Evolutionary conservation across 345 rosid genomes (phyloP).

Genomic region (Capsella bursapastoris): DNA sequence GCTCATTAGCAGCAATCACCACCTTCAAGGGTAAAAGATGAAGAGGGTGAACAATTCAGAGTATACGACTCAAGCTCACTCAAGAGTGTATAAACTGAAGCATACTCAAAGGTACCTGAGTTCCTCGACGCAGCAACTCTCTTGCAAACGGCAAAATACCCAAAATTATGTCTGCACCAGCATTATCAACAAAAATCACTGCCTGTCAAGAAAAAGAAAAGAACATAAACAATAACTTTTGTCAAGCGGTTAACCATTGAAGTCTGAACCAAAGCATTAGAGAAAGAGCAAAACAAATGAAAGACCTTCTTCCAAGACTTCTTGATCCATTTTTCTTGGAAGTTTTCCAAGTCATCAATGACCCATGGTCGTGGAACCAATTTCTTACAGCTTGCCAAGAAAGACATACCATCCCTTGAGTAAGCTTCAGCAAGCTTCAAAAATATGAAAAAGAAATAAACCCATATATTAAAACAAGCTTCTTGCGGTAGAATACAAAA

Average conservation of each 20-base stretch:
- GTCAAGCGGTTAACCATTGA: constrained; percentile 4
- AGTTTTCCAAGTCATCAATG: constrained; percentile 84
- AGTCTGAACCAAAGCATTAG: constrained; percentile 13
- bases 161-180: constrained; percentile 97
- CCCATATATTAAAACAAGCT: not conserved
- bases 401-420: constrained; percentile 94
- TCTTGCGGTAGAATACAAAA: constrained; percentile 11
- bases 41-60: constrained; percentile 4
- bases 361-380: constrained; percentile 96
- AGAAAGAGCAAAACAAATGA: not conserved
- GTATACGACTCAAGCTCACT: not conserved
- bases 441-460: constrained; percentile 27
- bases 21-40: constrained; percentile 56
- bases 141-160: constrained; percentile 94
- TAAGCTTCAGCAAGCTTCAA: constrained; percentile 97
- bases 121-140: constrained; percentile 84
- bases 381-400: constrained; percentile 86
- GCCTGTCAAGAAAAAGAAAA: constrained; percentile 57
- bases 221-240: not conserved
- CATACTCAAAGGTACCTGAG: constrained; percentile 45
- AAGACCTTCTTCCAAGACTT: constrained; percentile 93
- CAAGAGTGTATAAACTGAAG: constrained; percentile 24
- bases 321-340: constrained; percentile 76
- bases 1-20: constrained; percentile 92
- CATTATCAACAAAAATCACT: constrained; percentile 92